Base-by-base conservation (phyloP, 176 grass and related monocot genomes). In the Musa schizocarpa region DNA sequence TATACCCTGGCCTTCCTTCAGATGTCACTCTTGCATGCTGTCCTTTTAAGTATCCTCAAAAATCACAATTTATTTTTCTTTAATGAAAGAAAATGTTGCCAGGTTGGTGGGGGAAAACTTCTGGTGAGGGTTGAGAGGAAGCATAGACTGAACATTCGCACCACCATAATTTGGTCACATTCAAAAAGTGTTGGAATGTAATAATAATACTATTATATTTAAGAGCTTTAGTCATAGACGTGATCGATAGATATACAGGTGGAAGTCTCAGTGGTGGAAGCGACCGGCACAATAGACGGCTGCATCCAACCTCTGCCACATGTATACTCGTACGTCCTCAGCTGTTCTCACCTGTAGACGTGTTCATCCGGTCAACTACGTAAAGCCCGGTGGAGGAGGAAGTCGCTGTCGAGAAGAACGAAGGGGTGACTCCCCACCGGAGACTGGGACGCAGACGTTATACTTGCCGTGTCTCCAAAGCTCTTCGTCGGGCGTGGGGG, bases 371-470 rank as follows among this genome's bases (percentile, higher is more conserved):
- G 69, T 22, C 69, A 51, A 71, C 16, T 19, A 17, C 13, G 51
- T 48, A 11, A 21, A 22, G 48, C 9, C 9, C 20, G 20, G 7
- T 9, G 20, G 13, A 17, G 57, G 12, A 62, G 17, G 17, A 62
- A 62, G 14, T 62, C 55, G 14, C 14, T 62, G 57, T 13, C 1
- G 12, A 21, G 12, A 62, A 58, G 55, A 14, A 20, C 11, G 26
- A 14, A 43, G 43, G 26, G 34, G 21, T 61, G 73, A 75, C 25
- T 59, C 73, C 73, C 73, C 2, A 16, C 73, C 24, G 73, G 73
- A 58, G 59, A 59, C 73, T 58, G 17, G 22, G 22, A 57, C 26
- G 24, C 26, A 3, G 73, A 61, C 26, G 54, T 61, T 11, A 57
- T 0, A 56, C 73, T 56, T 75, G 20, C 54, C 73, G 73, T 75